Evolutionary conservation across 2,329 filamentous ascomycete species (phyloP), one percentile per base, ranked within the genome.

Genomic region (Diaporthe sp.): DNA sequence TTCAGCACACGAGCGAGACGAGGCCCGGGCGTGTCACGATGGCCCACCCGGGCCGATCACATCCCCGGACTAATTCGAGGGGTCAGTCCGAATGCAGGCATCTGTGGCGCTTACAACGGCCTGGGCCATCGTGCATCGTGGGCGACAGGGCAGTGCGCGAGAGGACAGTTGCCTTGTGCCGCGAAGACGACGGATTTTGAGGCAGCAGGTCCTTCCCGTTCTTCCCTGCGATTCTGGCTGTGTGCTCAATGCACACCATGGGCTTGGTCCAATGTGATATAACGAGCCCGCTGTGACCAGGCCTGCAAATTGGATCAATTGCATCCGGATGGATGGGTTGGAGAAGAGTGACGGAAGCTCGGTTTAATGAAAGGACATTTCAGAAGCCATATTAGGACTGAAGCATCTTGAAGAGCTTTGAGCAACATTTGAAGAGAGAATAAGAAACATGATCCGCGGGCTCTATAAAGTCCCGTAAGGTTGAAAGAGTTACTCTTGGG

Each of bases 1-100:
- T 94, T 97, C 79, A 90, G 94, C 72, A 93, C 98, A 76, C 87
- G 98, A 96, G 96, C 49, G 95, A 97, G 79, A 92, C 98, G 19
- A 98, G 94, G 1, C 89, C 88, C 2, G 94, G 96, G 82, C 91
- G 93, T 57, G 93, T 98, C 22, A 91, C 91, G 73, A 97, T 98
- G 77, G 94, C 92, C 2, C 87, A 94, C n/a, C 19, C 87, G 94
- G 82, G 94, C 94, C 1, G 94, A 96, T 80, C 82, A 91, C 81
- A 96, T 96, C 81, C 95, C 96, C 79, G 88, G 89, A 77, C 92
- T 93, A 88, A 96, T 96, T 85, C 88, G 87, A 80, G 89, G 90
- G 74, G 93, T 93, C 0, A 94, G 94, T 15, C 83, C 95, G 31
- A 84, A 93, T 75, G 84, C 96, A 85, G 51, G 87, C 80, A 19